A percentile compares a stretch with the other conserved stretches of the same genome.
These are phyloP conservation scores for Ophiostoma sp. DNA, from an alignment of 2,329 filamentous ascomycete species.

Conservation along the genomic window DNA sequence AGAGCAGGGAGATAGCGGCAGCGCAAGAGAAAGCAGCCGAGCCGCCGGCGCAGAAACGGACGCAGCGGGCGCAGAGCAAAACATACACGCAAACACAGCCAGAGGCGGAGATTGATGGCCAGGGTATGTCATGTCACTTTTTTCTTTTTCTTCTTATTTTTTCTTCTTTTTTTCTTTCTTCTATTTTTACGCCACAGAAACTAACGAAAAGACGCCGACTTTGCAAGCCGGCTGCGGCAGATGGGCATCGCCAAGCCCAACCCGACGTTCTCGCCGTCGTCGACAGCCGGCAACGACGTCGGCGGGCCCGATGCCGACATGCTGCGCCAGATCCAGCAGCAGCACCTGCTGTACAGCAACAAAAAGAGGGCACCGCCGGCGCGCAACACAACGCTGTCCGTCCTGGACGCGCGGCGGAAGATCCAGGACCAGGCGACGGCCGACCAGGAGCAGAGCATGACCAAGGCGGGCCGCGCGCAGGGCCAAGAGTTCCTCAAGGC, in stretches of 20 bases:
- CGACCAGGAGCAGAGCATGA: slow-evolving; percentile 33
- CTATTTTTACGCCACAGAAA: slow-evolving; percentile 18
- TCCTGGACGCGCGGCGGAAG: slow-evolving; percentile 44
- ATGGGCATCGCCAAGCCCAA: slow-evolving; percentile 53
- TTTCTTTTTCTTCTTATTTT: slow-evolving; percentile 9
- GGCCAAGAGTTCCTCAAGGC: slow-evolving; percentile 47
- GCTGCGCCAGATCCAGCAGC: slow-evolving; percentile 23
- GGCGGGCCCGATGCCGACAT: slow-evolving; percentile 25
- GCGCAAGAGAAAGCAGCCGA: slow-evolving; percentile 24
- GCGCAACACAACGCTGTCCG: slow-evolving; percentile 45
- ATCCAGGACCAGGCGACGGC: slow-evolving; percentile 42
- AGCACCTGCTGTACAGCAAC: slow-evolving; percentile 21
- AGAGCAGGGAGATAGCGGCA: neutral
- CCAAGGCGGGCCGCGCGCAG: neutral
- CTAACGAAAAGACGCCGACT: slow-evolving; percentile 38
- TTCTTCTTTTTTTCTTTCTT: neutral
- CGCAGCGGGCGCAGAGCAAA: slow-evolving; percentile 12
- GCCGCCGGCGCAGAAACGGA: slow-evolving; percentile 23
- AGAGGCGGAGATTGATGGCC: neutral
- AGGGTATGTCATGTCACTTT: neutral
- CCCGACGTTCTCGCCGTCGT: slow-evolving; percentile 50
- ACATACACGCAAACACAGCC: neutral
- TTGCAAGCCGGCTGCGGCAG: slow-evolving; percentile 47
- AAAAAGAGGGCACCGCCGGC: slow-evolving; percentile 29
- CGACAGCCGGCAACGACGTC: slow-evolving; percentile 36